Evolutionary conservation across 2,329 filamentous ascomycete genomes (phyloP).

Genomic region (Botrytis byssoidea): DNA sequence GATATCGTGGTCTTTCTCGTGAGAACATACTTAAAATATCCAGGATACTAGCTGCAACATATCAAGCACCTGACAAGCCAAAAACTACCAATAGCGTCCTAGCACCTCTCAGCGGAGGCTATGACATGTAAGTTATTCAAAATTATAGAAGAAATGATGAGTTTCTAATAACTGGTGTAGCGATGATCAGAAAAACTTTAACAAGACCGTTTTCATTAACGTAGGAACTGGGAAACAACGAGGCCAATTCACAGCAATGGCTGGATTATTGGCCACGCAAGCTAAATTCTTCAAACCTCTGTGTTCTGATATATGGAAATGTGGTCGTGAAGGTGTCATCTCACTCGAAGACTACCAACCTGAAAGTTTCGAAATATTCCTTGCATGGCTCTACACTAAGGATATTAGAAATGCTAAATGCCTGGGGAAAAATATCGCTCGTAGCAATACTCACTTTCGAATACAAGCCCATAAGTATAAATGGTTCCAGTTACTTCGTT

Average conservation of each 20-base stretch:
- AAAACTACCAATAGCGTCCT: neutral
- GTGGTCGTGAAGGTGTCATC: neutral
- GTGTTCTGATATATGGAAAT: neutral
- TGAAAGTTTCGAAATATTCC: constrained; percentile 1
- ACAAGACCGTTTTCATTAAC: neutral
- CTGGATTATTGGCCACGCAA: neutral
- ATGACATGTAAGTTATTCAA: neutral
- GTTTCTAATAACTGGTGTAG: neutral
- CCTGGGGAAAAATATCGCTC: neutral
- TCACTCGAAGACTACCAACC: neutral
- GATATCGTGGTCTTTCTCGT: neutral
- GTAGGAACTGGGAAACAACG: neutral
- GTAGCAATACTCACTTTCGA: neutral
- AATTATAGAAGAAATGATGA: rapidly evolving
- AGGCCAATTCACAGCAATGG: neutral
- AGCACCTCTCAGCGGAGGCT: neutral
- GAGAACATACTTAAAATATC: neutral
- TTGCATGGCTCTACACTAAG: constrained; percentile 1
- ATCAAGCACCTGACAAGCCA: neutral
- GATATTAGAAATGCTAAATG: neutral
- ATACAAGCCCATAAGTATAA: neutral
- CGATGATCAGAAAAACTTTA: neutral
- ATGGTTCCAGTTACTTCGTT: constrained; percentile 4
- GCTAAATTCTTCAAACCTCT: neutral
- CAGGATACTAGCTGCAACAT: neutral